Conservation (phyloP, 345 rosid species). For the Bruguiera sexangula region DNA sequence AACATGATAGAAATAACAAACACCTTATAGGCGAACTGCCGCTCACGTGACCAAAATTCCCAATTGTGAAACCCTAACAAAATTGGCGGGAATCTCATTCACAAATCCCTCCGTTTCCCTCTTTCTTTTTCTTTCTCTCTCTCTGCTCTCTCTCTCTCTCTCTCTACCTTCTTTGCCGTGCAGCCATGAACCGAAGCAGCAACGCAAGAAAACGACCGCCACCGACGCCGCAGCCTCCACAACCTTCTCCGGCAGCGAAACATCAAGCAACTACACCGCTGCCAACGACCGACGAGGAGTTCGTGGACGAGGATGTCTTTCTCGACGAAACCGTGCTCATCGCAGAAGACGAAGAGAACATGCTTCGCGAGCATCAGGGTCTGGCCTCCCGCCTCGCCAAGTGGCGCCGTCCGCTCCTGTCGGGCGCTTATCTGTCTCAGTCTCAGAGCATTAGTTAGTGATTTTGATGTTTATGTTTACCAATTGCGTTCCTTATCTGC, state of each 20-base stretch:
- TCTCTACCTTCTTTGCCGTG: background rate
- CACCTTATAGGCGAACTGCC: no score
- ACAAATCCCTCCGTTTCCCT: background rate
- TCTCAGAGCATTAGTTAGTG: conserved; percentile 58
- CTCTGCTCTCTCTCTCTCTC: background rate
- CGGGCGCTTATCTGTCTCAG: conserved; percentile 47
- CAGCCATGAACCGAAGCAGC: conserved; percentile 43
- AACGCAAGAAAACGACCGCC: conserved; percentile 63
- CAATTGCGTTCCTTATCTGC: background rate
- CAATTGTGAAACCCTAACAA: background rate
- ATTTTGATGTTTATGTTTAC: background rate
- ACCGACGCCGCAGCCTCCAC: conserved; percentile 35
- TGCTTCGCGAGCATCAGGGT: conserved; percentile 70
- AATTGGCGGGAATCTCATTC: conserved; percentile 1
- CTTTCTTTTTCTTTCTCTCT: background rate
- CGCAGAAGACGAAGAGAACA: conserved; percentile 67
- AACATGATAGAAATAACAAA: no score
- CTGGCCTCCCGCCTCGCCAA: conserved; percentile 54
- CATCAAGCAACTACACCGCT: conserved; percentile 42
- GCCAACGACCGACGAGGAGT: conserved; percentile 57
- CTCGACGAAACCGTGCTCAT: conserved; percentile 68
- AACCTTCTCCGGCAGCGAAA: conserved; percentile 44
- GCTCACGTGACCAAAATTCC: background rate
- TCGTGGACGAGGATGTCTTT: conserved; percentile 80
- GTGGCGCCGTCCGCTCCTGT: conserved; percentile 80